Evolutionary conservation across 2,329 filamentous ascomycete species (phyloP), one percentile per base, ranked within the genome.

Genomic region (Xenoacremonium recifei): DNA sequence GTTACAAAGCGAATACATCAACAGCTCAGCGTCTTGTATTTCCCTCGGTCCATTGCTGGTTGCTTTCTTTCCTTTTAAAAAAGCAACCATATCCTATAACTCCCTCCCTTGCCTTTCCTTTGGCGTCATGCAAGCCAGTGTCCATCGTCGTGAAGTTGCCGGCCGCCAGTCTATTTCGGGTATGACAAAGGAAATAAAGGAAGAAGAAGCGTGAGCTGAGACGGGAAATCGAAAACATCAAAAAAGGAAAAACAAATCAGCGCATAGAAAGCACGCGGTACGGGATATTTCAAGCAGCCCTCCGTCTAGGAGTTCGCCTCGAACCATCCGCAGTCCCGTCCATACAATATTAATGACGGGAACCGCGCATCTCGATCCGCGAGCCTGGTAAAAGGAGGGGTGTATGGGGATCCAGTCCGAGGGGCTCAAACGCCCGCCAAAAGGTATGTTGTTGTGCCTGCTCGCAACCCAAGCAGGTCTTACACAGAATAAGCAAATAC

Each of bases 1-100:
- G 47, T 56, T 42, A 58, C 55, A 50, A 51, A 54, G 40, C 49
- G 49, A 53, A 55, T 55, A 57, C 54, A 57, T 49, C 55, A 54
- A 51, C 50, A 57, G 40, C 40, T 42, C 50, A 56, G 53, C 49
- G 49, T 56, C 45, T 57, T 54, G 41, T 53, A 49, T 51, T 49
- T 56, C 49, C 53, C 53, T 40, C 55, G 34, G 47, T 58, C 45
- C 29, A 10, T 16, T 32, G 49, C 51, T 53, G 44, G 42, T 46
- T 37, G 42, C 39, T 45, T 33, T 40, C 37, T 38, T 52, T 41
- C 47, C 42, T 33, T 45, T 32, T 29, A 34, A 41, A 47, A 44
- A 51, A 47, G 21, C 46, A 39, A 38, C 46, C 47, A 43, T 45
- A 47, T 55, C 53, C 55, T 35, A 45, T 52, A 57, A 58, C 53